These are phyloP conservation scores for Madurella mycetomatis DNA, from an alignment of 2,329 filamentous ascomycete genomes.

Conservation along the genomic window DNA sequence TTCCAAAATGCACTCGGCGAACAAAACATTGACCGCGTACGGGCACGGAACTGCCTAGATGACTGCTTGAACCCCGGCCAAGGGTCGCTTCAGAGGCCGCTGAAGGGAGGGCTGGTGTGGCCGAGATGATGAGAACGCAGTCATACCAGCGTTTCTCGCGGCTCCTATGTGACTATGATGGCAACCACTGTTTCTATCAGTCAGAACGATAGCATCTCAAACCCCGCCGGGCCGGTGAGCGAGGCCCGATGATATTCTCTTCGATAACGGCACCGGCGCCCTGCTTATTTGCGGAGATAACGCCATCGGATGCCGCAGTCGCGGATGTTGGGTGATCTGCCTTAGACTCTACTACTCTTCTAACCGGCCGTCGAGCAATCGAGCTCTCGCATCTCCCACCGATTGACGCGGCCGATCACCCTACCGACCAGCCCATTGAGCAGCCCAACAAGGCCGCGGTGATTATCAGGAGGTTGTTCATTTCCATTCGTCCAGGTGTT, in stretches of 20 bases:
- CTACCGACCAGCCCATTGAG: background rate
- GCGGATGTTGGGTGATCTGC: no score
- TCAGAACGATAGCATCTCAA: constrained; percentile 12
- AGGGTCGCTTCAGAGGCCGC: background rate
- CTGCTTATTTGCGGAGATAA: no score
- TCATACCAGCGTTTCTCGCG: constrained; percentile 4
- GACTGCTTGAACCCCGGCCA: background rate
- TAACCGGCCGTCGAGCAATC: no score
- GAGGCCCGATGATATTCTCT: background rate
- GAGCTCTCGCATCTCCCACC: no score
- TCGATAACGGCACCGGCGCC: no score
- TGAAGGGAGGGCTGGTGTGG: background rate
- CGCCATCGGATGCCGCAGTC: no score
- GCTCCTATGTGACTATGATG: constrained; percentile 13
- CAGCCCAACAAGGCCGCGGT: background rate
- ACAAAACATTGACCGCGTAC: no score
- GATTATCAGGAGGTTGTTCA: background rate
- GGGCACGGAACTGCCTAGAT: no score
- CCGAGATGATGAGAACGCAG: constrained; percentile 4
- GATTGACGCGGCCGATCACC: no score
- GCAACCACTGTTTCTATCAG: constrained; percentile 13
- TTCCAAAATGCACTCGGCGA: no score
- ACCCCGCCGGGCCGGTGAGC: constrained; percentile 8
- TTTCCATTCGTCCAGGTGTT: background rate
- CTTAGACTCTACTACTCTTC: no score